A percentile compares a stretch with the other conserved stretches of the same genome.
Conservation (phyloP, 2,329 filamentous ascomycete genomes). For the Claviceps monticola region DNA sequence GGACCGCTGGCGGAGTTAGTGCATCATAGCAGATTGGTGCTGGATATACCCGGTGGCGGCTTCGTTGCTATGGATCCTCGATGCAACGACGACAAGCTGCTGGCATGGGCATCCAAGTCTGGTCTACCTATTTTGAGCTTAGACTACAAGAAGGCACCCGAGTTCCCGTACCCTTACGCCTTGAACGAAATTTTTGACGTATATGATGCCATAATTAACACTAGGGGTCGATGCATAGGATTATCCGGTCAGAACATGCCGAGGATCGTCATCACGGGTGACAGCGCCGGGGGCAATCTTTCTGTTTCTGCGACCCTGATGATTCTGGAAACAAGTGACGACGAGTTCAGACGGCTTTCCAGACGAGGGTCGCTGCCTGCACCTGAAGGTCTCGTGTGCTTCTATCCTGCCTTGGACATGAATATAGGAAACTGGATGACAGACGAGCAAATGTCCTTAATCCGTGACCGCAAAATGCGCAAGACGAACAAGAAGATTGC, state of each 20-base stretch:
- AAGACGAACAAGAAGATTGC: conserved; percentile 69
- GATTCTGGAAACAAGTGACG: conserved; percentile 63
- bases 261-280: conserved; percentile 30
- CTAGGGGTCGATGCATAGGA: conserved; percentile 28
- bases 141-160: conserved; percentile 55
- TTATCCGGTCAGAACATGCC: conserved; percentile 26
- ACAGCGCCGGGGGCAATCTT: conserved; percentile 36
- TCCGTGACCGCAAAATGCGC: conserved; percentile 67
- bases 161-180: conserved; percentile 34
- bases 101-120: conserved; percentile 81
- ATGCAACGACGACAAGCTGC: conserved; percentile 83
- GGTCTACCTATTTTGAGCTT: conserved; percentile 81
- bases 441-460: conserved; percentile 90
- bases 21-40: conserved; percentile 61
- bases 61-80: conserved; percentile 97
- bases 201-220: conserved; percentile 23
- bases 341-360: conserved; percentile 16
- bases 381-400: conserved; percentile 69
- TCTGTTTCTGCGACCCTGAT: conserved; percentile 65
- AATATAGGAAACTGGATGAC: conserved; percentile 99
- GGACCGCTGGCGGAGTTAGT: conserved; percentile 67
- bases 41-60: conserved; percentile 88
- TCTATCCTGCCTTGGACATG: conserved; percentile 89
- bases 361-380: conserved; percentile 45
- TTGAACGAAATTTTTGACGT: conserved; percentile 38